phyloP scores from a whole-genome alignment of 129 eudicot genomes.

The Flaveria linearis region DNA sequence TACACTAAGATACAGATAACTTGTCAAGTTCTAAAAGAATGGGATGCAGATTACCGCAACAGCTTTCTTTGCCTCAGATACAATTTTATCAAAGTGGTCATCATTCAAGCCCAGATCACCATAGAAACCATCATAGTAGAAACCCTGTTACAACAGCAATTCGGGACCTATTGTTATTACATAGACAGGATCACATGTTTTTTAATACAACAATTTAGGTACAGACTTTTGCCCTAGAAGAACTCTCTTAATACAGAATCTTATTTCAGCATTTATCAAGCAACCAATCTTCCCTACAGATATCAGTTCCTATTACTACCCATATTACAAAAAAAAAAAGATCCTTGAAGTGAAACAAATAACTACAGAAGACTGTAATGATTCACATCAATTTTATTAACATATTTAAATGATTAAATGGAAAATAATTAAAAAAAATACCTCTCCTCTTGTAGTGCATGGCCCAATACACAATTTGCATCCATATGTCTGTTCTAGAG shows the following conservation, averaged over 20 bases:
- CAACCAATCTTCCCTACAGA: slow-evolving; percentile 10
- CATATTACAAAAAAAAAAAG: background rate
- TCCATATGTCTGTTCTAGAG: slow-evolving; percentile 86
- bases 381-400: background rate
- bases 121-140: slow-evolving; percentile 90
- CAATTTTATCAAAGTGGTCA: slow-evolving; percentile 85
- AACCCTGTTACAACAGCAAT: slow-evolving; percentile 61
- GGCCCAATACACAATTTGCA: slow-evolving; percentile 94
- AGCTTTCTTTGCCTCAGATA: slow-evolving; percentile 73
- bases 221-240: background rate
- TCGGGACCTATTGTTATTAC: background rate
- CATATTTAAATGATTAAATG: background rate
- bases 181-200: background rate
- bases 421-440: slow-evolving; percentile 20
- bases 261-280: background rate
- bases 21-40: background rate
- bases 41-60: slow-evolving; percentile 51
- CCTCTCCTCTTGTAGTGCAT: slow-evolving; percentile 97
- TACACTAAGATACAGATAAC: background rate
- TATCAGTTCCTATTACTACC: slow-evolving; percentile 8
- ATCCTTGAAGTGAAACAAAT: background rate
- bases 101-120: slow-evolving; percentile 93
- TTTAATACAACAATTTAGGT: background rate
- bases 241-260: background rate
- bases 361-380: background rate